A percentile compares a stretch with the other conserved stretches of the same genome.
Conservation (phyloP, 2,329 filamentous ascomycete genomes). For the Sarocladium kiliense region DNA sequence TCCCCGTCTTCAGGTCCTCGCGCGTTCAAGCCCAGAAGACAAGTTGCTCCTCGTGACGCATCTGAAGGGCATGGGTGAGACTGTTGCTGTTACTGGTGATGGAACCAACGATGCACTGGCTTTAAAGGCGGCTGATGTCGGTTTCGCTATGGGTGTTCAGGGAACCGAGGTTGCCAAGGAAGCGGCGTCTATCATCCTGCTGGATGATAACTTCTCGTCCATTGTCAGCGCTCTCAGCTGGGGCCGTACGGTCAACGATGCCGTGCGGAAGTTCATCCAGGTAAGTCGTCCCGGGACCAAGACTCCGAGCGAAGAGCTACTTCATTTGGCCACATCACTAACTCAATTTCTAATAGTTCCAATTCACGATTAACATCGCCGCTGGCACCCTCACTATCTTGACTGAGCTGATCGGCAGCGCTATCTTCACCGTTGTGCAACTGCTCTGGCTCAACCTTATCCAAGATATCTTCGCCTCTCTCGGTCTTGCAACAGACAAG, state of each 20-base stretch:
- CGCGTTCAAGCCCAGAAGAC: slow-evolving; percentile 64
- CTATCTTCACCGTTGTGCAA: slow-evolving; percentile 52
- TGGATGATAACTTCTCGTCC: slow-evolving; percentile 58
- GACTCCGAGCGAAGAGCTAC: too few species aligned
- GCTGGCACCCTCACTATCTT: slow-evolving; percentile 53
- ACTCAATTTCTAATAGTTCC: slow-evolving; percentile 36
- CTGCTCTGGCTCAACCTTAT: slow-evolving; percentile 57
- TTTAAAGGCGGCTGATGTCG: slow-evolving; percentile 61
- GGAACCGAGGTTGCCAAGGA: slow-evolving; percentile 62
- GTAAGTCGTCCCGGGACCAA: slow-evolving; percentile 20
- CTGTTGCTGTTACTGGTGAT: slow-evolving; percentile 62
- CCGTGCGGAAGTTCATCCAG: slow-evolving; percentile 60
- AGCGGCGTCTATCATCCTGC: slow-evolving; percentile 55
- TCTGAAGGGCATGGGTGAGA: slow-evolving; percentile 60
- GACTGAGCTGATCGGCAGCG: slow-evolving; percentile 44
- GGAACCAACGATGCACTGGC: slow-evolving; percentile 64
- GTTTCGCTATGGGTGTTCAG: slow-evolving; percentile 63
- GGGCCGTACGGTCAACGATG: slow-evolving; percentile 59
- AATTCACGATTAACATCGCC: slow-evolving; percentile 58
- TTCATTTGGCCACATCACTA: background rate
- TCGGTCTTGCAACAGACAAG: slow-evolving; percentile 38
- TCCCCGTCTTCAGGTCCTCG: slow-evolving; percentile 61
- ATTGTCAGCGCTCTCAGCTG: slow-evolving; percentile 59
- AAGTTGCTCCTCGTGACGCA: slow-evolving; percentile 61
- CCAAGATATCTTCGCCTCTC: slow-evolving; percentile 54